Base-by-base conservation (phyloP, 2,329 filamentous ascomycete genomes). In the Colletotrichum sp. region DNA sequence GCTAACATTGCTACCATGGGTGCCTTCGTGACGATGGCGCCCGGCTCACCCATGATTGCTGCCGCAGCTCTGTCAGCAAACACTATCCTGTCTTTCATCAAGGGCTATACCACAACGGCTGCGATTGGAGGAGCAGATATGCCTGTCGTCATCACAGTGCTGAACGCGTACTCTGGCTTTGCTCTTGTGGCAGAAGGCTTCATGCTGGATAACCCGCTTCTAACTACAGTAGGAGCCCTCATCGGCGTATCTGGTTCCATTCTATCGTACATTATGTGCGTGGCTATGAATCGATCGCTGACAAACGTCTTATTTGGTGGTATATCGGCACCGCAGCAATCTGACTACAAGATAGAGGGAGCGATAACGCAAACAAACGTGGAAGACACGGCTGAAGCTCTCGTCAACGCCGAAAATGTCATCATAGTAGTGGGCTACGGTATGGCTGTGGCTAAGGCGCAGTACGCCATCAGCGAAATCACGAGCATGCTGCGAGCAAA, bases 71-170 rank as follows among this genome's bases (percentile, higher is more conserved):
- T 98, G 2, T 92, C 93, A 30, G 94, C 94, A 55, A 98, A 94
- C 82, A 93, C 95, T 0, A 87, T 91, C 0, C 87, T 98, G 28
- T 96, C 94, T 76, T 98, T 98, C 83, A 86, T 94, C 77, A 96
- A 98, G 83, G 96, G 96, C 9, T 98, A 92, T 81, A 98, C 95
- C 0, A 98, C 95, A 0, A 98, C 96, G 0, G 91, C 95, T 3
- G 95, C 95, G 1, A 98, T 98, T 80, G 96, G 96, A 26, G 96
- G 95, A n/a, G 95, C 95, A 15, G 96, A 98, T 81, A 98, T 98
- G 95, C 95, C 94, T 16, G 95, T 98, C 7, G 95, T 97, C 36
- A 98, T 98, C 78, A 98, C 95, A 0, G 95, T 98, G 1, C 86
- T 98, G 24, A 98, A 98, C 79, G 95, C 95, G 0, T 98, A 98